These are phyloP conservation scores for Botryotinia convoluta DNA, from an alignment of 2,329 filamentous ascomycete genomes.

Conservation along the genomic window DNA sequence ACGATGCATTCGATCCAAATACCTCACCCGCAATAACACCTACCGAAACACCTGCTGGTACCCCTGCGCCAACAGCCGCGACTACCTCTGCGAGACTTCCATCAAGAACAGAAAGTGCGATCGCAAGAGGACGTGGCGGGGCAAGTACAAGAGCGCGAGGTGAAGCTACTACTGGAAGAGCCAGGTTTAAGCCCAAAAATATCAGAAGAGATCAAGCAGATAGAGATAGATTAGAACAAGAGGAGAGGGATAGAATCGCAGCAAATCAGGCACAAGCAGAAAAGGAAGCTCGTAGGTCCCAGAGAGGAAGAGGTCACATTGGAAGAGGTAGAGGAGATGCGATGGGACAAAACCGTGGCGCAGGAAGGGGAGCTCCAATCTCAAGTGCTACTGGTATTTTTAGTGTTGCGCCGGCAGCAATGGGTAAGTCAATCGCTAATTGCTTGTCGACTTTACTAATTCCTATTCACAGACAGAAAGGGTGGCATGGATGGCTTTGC, in stretches of 20 bases:
- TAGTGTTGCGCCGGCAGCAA: conserved; percentile 18
- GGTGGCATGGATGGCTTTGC: neutral
- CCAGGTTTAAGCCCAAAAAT: conserved; percentile 38
- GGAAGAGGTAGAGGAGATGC: conserved; percentile 37
- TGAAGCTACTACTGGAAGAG: conserved; percentile 27
- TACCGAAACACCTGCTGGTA: conserved; percentile 36
- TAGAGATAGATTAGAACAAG: conserved; percentile 28
- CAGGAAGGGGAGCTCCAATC: conserved; percentile 20
- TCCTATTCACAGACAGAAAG: conserved; percentile 12
- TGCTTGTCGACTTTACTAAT: neutral
- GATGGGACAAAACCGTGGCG: conserved; percentile 33
- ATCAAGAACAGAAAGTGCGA: conserved; percentile 5
- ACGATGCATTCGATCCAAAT: conserved; percentile 31
- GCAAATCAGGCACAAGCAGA: conserved; percentile 24
- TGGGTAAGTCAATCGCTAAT: neutral
- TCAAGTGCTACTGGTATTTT: conserved; percentile 32
- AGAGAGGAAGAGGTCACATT: conserved; percentile 28
- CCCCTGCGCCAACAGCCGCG: conserved; percentile 33
- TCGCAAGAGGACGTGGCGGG: conserved; percentile 5
- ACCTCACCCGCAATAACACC: conserved; percentile 33
- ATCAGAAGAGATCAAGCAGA: conserved; percentile 33
- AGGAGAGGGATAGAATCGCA: conserved; percentile 26
- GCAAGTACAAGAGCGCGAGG: conserved; percentile 22
- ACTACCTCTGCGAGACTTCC: conserved; percentile 30
- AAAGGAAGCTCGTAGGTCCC: conserved; percentile 23